phyloP scores from a whole-genome alignment of 2,329 filamentous ascomycete species.

The Fusarium albidum region DNA sequence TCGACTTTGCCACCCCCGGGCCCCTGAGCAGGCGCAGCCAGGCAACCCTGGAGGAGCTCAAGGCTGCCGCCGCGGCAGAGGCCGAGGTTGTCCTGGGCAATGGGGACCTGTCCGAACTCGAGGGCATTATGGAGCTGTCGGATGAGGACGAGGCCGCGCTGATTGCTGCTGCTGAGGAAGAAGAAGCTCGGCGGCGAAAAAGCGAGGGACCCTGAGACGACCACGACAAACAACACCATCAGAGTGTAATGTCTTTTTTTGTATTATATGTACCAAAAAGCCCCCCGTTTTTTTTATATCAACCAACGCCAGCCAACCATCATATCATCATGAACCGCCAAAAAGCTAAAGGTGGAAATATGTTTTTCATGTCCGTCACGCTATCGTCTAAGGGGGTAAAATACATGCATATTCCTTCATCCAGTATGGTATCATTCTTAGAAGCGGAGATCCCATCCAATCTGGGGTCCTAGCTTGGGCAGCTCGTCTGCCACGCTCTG shows the following conservation, averaged over 20 bases:
- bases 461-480: slow-evolving; percentile 86
- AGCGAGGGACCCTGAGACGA: slow-evolving; percentile 21
- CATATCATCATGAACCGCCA: slow-evolving; percentile 37
- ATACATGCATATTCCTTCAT: slow-evolving; percentile 12
- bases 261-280: slow-evolving; percentile 43
- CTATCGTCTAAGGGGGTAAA: slow-evolving; percentile 18
- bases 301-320: slow-evolving; percentile 38
- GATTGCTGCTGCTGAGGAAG: slow-evolving; percentile 42
- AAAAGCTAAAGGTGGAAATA: slow-evolving; percentile 26
- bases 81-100: slow-evolving; percentile 59
- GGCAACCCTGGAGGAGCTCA: slow-evolving; percentile 50
- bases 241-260: slow-evolving; percentile 35
- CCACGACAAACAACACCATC: slow-evolving; percentile 18
- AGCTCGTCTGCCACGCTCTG: slow-evolving; percentile 97
- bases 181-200: slow-evolving; percentile 44
- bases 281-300: slow-evolving; percentile 28
- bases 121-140: slow-evolving; percentile 50
- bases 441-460: slow-evolving; percentile 76
- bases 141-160: slow-evolving; percentile 49
- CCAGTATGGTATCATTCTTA: slow-evolving; percentile 34
- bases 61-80: slow-evolving; percentile 40
- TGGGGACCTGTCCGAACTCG: slow-evolving; percentile 48
- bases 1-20: slow-evolving; percentile 53
- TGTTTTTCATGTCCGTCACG: slow-evolving; percentile 27
- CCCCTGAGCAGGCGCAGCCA: slow-evolving; percentile 47